Percentiles rank a stretch among this genome's conserved stretches.
Conservation (phyloP, 306 rosid species). For the Fagus sylvatica region DNA sequence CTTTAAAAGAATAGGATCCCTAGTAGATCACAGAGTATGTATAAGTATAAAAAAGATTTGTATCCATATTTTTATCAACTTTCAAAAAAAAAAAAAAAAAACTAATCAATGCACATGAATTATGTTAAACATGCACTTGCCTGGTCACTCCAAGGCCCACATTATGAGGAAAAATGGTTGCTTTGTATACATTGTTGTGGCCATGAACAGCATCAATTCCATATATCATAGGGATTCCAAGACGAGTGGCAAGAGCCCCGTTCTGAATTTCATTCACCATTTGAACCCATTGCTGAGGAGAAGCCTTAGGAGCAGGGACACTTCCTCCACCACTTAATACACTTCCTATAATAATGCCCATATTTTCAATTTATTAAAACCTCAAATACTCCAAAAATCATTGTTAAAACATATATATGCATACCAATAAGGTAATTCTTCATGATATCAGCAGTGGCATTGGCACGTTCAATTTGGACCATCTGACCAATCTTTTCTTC, state of each 20-base stretch:
- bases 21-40: not conserved
- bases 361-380: too few species aligned
- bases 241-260: constrained; percentile 3
- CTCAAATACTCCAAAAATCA: not conserved
- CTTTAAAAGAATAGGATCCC: constrained; percentile 6
- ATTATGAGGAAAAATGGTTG: constrained; percentile 24
- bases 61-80: not conserved
- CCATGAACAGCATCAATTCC: constrained; percentile 26
- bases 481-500: constrained; percentile 32
- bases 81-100: not conserved
- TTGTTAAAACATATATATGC: not conserved
- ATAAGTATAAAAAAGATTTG: not conserved
- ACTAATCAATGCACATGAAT: not conserved
- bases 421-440: constrained; percentile 6
- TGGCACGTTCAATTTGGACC: constrained; percentile 17
- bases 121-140: not conserved
- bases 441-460: constrained; percentile 9
- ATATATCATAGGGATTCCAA: constrained; percentile 18
- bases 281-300: not conserved
- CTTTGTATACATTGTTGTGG: constrained; percentile 18
- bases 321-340: constrained; percentile 25
- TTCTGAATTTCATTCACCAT: not conserved
- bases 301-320: constrained; percentile 3
- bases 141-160: constrained; percentile 22
- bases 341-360: constrained; percentile 8